Evolutionary conservation across 371 early-diverging fungal species (phyloP).

Genomic region (Synchytrium microbalum): DNA sequence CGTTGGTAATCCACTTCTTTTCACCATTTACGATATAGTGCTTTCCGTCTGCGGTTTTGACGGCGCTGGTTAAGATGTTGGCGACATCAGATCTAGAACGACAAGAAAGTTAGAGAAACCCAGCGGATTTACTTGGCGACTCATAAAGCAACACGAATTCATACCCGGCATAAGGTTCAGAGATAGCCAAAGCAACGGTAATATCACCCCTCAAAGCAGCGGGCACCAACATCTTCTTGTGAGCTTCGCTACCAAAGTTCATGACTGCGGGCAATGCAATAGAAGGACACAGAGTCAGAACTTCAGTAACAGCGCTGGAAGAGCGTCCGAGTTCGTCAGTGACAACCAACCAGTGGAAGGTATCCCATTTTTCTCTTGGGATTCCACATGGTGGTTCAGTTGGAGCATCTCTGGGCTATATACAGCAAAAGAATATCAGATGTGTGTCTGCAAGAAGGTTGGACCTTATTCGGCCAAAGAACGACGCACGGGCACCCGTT

Average conservation of each 20-base stretch:
- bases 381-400: slow-evolving; percentile 9
- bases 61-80: slow-evolving; percentile 27
- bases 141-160: no score
- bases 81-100: slow-evolving; percentile 39
- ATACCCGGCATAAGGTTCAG: no score
- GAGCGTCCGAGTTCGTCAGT: slow-evolving; percentile 9
- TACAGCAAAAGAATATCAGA: no score
- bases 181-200: slow-evolving; percentile 36
- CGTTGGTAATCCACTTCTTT: slow-evolving; percentile 41
- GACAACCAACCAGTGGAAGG: slow-evolving; percentile 10
- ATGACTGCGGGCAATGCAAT: slow-evolving; percentile 48
- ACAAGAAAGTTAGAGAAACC: no score
- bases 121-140: no score
- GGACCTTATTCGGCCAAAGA: no score
- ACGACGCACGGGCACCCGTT: no score
- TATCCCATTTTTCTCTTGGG: slow-evolving; percentile 8
- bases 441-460: no score
- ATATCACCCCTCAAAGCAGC: slow-evolving; percentile 31
- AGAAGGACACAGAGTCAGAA: slow-evolving; percentile 41
- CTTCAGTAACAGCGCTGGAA: slow-evolving; percentile 16
- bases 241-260: slow-evolving; percentile 30
- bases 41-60: slow-evolving; percentile 23
- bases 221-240: slow-evolving; percentile 24
- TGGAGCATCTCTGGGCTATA: not conserved
- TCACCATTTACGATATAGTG: slow-evolving; percentile 43